phyloP scores from a whole-genome alignment of 495 filamentous ascomycete genomes.

The Cryomyces minteri region DNA sequence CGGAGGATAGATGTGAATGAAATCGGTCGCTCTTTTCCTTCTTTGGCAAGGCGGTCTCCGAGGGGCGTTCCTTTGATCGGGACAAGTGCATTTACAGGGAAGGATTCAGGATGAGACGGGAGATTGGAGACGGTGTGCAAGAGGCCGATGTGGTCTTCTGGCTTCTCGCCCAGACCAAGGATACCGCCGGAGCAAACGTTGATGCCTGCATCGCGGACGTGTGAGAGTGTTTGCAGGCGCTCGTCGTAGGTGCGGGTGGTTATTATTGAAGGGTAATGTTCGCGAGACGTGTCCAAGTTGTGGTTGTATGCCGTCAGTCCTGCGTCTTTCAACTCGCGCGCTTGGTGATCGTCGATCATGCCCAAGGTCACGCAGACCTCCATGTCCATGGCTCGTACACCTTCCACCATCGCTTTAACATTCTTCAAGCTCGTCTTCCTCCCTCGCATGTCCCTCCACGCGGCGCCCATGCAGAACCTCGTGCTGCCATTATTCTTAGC shows the following conservation, averaged over 20 bases:
- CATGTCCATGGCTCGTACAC: conserved; percentile 63
- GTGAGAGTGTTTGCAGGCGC: conserved; percentile 49
- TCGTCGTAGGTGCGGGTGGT: conserved; percentile 72
- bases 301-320: conserved; percentile 81
- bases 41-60: conserved; percentile 26
- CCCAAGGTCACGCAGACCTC: conserved; percentile 76
- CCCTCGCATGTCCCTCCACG: conserved; percentile 82
- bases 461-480: conserved; percentile 82
- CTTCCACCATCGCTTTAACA: conserved; percentile 63
- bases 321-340: conserved; percentile 59
- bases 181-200: conserved; percentile 78
- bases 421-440: conserved; percentile 61
- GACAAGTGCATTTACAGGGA: conserved; percentile 73
- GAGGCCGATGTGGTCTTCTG: conserved; percentile 57
- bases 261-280: conserved; percentile 68
- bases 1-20: conserved; percentile 53
- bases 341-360: conserved; percentile 67
- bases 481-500: conserved; percentile 66
- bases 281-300: conserved; percentile 73
- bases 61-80: conserved; percentile 74
- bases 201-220: conserved; percentile 67
- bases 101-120: conserved; percentile 61
- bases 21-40: conserved; percentile 32
- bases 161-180: conserved; percentile 56
- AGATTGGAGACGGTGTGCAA: conserved; percentile 60